A percentile compares a stretch with the other conserved stretches of the same genome.
Conservation (phyloP, 2,329 filamentous ascomycete species). For the Alternaria solani region DNA sequence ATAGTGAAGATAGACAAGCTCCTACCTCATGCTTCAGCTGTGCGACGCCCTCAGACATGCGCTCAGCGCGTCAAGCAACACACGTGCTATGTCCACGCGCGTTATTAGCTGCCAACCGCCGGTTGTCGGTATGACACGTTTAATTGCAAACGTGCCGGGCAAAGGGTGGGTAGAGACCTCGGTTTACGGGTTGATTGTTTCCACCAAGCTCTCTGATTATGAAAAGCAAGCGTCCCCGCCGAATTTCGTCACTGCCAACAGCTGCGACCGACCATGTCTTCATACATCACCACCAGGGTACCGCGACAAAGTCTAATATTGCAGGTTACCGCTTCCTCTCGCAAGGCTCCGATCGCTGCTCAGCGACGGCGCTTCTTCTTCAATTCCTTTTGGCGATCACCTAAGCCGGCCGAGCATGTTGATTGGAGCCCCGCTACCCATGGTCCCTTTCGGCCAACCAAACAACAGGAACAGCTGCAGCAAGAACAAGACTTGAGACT, state of each 20-base stretch:
- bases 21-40: slow-evolving; percentile 74
- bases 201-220: slow-evolving; percentile 24
- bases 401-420: slow-evolving; percentile 25
- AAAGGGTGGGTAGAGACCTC: slow-evolving; percentile 26
- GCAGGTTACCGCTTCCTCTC: background rate
- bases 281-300: slow-evolving; percentile 34
- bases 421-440: slow-evolving; percentile 31
- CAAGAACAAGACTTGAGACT: slow-evolving; percentile 22
- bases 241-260: slow-evolving; percentile 11
- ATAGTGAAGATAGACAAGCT: background rate
- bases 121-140: slow-evolving; percentile 15
- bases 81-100: slow-evolving; percentile 25
- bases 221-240: slow-evolving; percentile 30
- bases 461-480: slow-evolving; percentile 24
- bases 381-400: slow-evolving; percentile 29
- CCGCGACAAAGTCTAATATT: slow-evolving; percentile 6
- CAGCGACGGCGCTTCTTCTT: slow-evolving; percentile 25
- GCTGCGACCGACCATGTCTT: slow-evolving; percentile 36
- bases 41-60: slow-evolving; percentile 70
- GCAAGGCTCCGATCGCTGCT: background rate
- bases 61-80: slow-evolving; percentile 51
- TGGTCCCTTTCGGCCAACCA: slow-evolving; percentile 31
- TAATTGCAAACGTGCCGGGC: slow-evolving; percentile 22
- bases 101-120: slow-evolving; percentile 20
- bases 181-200: slow-evolving; percentile 27